Conservation (phyloP, 1,284 basidiomycete genomes). For the Flammula alnicola region DNA sequence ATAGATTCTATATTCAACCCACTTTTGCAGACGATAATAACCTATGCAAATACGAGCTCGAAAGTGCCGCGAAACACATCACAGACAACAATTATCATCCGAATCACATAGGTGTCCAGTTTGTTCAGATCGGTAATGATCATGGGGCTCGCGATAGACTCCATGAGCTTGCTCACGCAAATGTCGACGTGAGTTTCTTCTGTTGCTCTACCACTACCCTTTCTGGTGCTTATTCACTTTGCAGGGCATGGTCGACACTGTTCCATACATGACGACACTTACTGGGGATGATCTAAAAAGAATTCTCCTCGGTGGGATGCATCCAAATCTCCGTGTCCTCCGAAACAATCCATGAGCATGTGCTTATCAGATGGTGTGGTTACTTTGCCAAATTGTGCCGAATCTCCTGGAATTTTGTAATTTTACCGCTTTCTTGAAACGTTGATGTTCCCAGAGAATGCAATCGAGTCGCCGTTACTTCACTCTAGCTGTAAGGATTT, state of each 20-base stretch:
- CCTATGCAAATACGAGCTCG: conserved; percentile 22
- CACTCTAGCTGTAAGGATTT: too few species aligned
- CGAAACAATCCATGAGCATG: too few species aligned
- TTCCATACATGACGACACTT: conserved; percentile 22
- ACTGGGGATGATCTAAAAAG: conserved; percentile 27
- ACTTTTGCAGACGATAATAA: not conserved
- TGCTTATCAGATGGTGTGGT: too few species aligned
- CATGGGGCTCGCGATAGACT: conserved; percentile 26
- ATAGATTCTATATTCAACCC: too few species aligned
- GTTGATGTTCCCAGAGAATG: too few species aligned
- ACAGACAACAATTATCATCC: conserved; percentile 30
- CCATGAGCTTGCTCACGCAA: conserved; percentile 24
- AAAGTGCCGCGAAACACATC: conserved; percentile 25
- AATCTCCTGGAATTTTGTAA: too few species aligned
- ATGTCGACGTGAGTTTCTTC: conserved; percentile 26
- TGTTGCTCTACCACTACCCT: not conserved
- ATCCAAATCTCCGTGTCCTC: conserved; percentile 27
- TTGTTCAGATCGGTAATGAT: conserved; percentile 39
- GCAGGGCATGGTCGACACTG: conserved; percentile 32
- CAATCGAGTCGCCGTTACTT: too few species aligned
- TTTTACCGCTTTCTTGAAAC: too few species aligned
- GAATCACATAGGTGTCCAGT: conserved; percentile 37
- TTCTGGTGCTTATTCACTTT: not conserved
- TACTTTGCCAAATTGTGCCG: too few species aligned
- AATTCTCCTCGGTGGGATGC: conserved; percentile 30